These are phyloP conservation scores for Marchantia paleacea DNA, from an alignment of 225 moss, liverwort and hornwort species.

Conservation along the genomic window DNA sequence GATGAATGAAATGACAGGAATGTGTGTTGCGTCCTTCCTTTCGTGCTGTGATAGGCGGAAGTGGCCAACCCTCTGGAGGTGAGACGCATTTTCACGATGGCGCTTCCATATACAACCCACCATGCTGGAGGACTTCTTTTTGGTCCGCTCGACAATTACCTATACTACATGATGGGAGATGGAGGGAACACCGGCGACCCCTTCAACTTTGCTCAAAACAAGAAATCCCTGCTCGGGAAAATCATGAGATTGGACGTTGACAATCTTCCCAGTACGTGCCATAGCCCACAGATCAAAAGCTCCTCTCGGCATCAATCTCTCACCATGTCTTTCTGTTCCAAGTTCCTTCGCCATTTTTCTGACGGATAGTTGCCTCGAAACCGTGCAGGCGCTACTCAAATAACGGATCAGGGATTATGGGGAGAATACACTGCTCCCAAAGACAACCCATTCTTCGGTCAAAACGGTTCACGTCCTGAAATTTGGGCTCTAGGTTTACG, in stretches of 20 bases:
- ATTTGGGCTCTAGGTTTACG: slow-evolving; percentile 86
- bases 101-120: slow-evolving; percentile 69
- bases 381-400: slow-evolving; percentile 35
- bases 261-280: slow-evolving; percentile 58
- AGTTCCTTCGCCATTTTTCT: neutral
- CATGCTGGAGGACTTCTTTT: slow-evolving; percentile 88
- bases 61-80: slow-evolving; percentile 70
- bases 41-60: slow-evolving; percentile 49
- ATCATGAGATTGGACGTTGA: slow-evolving; percentile 79
- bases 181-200: slow-evolving; percentile 62
- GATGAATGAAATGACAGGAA: neutral
- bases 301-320: neutral
- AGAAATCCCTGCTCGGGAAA: slow-evolving; percentile 66
- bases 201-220: slow-evolving; percentile 85
- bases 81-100: slow-evolving; percentile 66
- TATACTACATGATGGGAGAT: slow-evolving; percentile 90
- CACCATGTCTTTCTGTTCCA: neutral
- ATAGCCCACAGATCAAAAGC: too few species aligned
- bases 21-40: neutral
- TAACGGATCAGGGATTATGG: slow-evolving; percentile 44
- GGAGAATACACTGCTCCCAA: slow-evolving; percentile 70
- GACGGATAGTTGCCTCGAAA: too few species aligned
- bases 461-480: slow-evolving; percentile 58
- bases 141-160: slow-evolving; percentile 72
- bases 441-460: slow-evolving; percentile 63